Percentiles rank a stretch among this genome's conserved stretches.
Conservation (phyloP, 2,329 filamentous ascomycete genomes). For the Albophoma yamanashiensis region DNA sequence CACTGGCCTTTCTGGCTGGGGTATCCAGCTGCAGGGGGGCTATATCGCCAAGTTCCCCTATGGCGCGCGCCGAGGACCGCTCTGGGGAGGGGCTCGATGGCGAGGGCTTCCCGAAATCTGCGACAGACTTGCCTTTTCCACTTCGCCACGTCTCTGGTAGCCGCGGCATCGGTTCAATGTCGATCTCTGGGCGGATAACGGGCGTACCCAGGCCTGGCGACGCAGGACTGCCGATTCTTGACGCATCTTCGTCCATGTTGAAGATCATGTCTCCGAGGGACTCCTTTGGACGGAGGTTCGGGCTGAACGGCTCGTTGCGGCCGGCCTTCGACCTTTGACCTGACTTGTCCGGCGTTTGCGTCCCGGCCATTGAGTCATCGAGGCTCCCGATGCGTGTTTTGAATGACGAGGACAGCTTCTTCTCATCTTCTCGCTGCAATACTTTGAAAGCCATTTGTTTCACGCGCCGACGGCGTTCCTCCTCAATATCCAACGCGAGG, state of each 20-base stretch:
- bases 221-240: constrained; percentile 16
- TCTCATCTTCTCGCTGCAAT: constrained; percentile 54
- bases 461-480: constrained; percentile 58
- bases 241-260: constrained; percentile 67
- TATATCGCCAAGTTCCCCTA: not conserved
- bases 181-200: constrained; percentile 10
- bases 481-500: constrained; percentile 53
- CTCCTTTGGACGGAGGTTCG: constrained; percentile 55
- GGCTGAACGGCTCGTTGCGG: constrained; percentile 51
- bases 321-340: constrained; percentile 34
- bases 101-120: not conserved
- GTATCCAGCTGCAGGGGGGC: not conserved
- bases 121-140: constrained; percentile 2
- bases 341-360: constrained; percentile 31
- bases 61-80: not conserved
- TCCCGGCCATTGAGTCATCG: constrained; percentile 44
- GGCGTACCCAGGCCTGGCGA: constrained; percentile 10
- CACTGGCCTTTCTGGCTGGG: constrained; percentile 13
- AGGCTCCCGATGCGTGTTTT: constrained; percentile 50
- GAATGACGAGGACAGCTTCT: constrained; percentile 47
- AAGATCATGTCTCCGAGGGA: constrained; percentile 77
- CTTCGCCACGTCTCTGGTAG: constrained; percentile 19
- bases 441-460: constrained; percentile 65
- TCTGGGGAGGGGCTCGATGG: not conserved
- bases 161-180: constrained; percentile 16